Evolutionary conservation across 345 rosid genomes (phyloP).

Genomic region (Dimocarpus longan): DNA sequence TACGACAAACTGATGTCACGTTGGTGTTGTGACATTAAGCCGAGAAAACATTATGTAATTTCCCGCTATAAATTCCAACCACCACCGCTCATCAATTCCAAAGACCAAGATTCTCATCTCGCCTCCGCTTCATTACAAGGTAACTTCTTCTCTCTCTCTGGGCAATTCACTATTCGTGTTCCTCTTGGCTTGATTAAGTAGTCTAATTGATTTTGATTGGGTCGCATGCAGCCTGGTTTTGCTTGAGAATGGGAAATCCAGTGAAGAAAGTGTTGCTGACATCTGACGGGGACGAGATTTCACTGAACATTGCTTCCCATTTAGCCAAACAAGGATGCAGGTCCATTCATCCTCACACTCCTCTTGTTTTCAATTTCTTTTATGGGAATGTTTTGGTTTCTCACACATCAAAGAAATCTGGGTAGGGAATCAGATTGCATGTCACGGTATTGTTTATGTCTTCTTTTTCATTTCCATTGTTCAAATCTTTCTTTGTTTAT

Average conservation of each 20-base stretch:
- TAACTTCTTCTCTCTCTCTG: neutral
- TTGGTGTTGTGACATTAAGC: too few species aligned
- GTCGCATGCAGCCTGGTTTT: neutral
- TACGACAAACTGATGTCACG: too few species aligned
- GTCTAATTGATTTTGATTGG: slow-evolving; percentile 4
- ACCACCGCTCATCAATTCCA: too few species aligned
- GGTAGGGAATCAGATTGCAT: too few species aligned
- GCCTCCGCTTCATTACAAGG: neutral
- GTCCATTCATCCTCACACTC: slow-evolving; percentile 29
- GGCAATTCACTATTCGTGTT: neutral
- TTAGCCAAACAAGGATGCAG: slow-evolving; percentile 85
- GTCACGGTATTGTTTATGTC: neutral
- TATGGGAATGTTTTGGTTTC: neutral
- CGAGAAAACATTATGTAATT: too few species aligned
- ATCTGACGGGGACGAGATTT: slow-evolving; percentile 75
- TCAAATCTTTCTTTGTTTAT: neutral
- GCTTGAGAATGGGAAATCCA: slow-evolving; percentile 41
- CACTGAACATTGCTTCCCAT: slow-evolving; percentile 65
- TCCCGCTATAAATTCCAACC: too few species aligned
- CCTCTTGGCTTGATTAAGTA: slow-evolving; percentile 5
- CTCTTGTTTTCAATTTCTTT: neutral
- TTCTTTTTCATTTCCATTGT: neutral
- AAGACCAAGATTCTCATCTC: too few species aligned
- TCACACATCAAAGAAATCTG: slow-evolving; percentile 2
- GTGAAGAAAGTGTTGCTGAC: slow-evolving; percentile 79